Evolutionary conservation across 2,329 filamentous ascomycete species (phyloP), one percentile per base, ranked within the genome.

Genomic region (Gnomoniopsis sp.): DNA sequence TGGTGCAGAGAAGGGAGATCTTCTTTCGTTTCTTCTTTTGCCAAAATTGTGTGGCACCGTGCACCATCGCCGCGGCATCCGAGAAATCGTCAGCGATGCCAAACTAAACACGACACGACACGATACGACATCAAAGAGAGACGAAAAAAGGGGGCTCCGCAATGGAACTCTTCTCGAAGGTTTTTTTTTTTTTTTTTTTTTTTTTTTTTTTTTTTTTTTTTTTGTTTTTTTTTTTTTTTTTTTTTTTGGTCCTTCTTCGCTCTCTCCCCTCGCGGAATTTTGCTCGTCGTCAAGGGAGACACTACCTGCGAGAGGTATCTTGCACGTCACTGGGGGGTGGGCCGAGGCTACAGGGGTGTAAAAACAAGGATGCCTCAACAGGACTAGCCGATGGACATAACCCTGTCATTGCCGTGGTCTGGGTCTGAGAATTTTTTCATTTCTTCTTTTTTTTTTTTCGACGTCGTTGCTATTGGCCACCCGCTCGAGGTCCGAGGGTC

Each of bases 371-470:
- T 34, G 17, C 30, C 23, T 26, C 43, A 46, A 46, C 26, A 54
- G 52, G 52, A 54, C 41, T 54, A 48, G 53, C 53, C 53, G 43
- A 55, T 46, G 26, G n/a, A 19, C 19, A 7, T 14, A 49, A 48
- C 53, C 53, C 30, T 55, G 53, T 38, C 26, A 8, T 30, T 30
- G 26, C 4, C 26, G 4, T 30, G 26, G 26, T 30, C 21, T 23
- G 19, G 17, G 2, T 7, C 23, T 51, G 49, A 51, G 49, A 53
- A 30, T 53, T 53, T 53, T 53, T 53, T 34, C 48, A 47, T 56
- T 49, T 46, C 19, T 21, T 30, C 15, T 44, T 43, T 22, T 30
- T 44, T 19, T 19, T 6, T 17, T 17, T 22, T n/a, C 19, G 15
- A 23, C n/a, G 38, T 41, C 14, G 38, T 41, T 41, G 38, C 38